A percentile compares a stretch with the other conserved stretches of the same genome.
Evolutionary conservation across 257 asterid species (phyloP).

Genomic region (Thymus mandschuricus): DNA sequence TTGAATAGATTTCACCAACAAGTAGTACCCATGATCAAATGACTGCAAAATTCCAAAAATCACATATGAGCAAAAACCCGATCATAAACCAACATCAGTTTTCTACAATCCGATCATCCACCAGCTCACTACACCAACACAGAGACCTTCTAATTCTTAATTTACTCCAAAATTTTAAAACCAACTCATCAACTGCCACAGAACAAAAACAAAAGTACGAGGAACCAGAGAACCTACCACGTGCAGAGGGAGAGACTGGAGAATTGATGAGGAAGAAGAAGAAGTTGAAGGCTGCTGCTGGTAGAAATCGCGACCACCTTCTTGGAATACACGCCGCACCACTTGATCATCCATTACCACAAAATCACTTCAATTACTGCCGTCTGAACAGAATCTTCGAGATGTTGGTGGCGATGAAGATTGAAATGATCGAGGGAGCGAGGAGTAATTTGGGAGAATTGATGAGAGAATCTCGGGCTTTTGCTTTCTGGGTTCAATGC

Average conservation of each 20-base stretch:
- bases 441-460: background rate
- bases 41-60: conserved; percentile 59
- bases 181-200: conserved; percentile 18
- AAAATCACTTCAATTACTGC: conserved; percentile 22
- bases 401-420: background rate
- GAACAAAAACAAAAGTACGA: background rate
- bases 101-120: conserved; percentile 18
- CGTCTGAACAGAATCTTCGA: background rate
- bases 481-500: conserved; percentile 29
- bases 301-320: conserved; percentile 93
- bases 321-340: conserved; percentile 87
- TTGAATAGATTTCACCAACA: conserved; percentile 94
- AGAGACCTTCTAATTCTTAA: conserved; percentile 17
- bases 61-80: conserved; percentile 4
- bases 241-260: conserved; percentile 94
- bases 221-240: conserved; percentile 54
- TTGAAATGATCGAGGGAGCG: conserved; percentile 31
- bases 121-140: conserved; percentile 17
- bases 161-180: background rate
- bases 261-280: conserved; percentile 82
- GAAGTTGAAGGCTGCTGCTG: conserved; percentile 90
- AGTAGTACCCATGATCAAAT: conserved; percentile 97
- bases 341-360: conserved; percentile 78
- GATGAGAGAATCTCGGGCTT: conserved; percentile 26
- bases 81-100: conserved; percentile 19